These are phyloP conservation scores for Mucor velutinosus DNA, from an alignment of 371 early-diverging fungal genomes.

Conservation along the genomic window DNA sequence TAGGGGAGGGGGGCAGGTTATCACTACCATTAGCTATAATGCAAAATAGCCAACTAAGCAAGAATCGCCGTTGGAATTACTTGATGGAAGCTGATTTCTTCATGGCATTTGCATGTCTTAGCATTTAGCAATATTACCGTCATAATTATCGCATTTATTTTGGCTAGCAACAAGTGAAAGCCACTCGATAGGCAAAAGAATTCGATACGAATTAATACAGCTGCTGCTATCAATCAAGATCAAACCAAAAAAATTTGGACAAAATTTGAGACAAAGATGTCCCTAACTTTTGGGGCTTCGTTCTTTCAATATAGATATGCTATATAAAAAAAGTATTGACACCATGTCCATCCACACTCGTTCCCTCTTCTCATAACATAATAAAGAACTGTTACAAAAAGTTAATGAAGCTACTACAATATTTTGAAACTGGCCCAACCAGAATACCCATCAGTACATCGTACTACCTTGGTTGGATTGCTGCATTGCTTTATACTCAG, in stretches of 20 bases:
- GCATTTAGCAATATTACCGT: no score
- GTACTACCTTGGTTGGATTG: conserved; percentile 12
- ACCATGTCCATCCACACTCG: background rate
- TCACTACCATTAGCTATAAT: no score
- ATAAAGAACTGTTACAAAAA: conserved; percentile 4
- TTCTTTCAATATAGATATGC: conserved; percentile 3
- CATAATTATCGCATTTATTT: no score
- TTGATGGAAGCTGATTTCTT: no score
- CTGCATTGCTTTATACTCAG: conserved; percentile 5
- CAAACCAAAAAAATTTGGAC: background rate
- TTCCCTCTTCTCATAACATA: background rate
- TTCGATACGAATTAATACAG: background rate
- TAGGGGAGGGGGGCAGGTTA: no score
- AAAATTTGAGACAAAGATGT: background rate
- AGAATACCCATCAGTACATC: conserved; percentile 16
- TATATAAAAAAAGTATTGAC: background rate
- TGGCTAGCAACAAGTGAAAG: background rate
- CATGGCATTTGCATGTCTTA: no score
- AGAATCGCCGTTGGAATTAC: no score
- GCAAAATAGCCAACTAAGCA: no score
- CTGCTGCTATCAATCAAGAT: background rate
- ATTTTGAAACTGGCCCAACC: conserved; percentile 17
- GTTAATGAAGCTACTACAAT: conserved; percentile 8
- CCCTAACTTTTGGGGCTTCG: conserved; percentile 19
- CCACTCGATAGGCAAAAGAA: background rate